phyloP scores from a whole-genome alignment of 495 filamentous ascomycete genomes.

The Podospora bellae-mahoneyi region DNA sequence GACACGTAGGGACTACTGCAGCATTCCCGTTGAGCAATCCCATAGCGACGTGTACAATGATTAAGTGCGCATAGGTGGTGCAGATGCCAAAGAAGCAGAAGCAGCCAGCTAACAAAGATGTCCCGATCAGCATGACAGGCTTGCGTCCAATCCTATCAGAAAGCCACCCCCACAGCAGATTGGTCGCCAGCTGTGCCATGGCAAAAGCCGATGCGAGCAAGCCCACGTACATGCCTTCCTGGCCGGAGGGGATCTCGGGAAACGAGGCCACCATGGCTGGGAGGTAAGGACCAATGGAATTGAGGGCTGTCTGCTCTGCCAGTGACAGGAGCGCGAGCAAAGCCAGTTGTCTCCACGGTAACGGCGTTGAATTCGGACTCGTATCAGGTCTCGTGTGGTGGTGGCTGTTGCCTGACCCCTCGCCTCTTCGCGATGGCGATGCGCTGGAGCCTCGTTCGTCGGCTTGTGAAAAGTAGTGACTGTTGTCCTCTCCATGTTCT shows the following conservation, averaged over 20 bases:
- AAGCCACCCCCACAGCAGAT: slow-evolving; percentile 91
- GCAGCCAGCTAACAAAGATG: slow-evolving; percentile 70
- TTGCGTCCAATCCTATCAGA: slow-evolving; percentile 90
- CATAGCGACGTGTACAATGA: slow-evolving; percentile 83
- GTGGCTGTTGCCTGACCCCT: slow-evolving; percentile 20
- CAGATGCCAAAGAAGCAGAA: slow-evolving; percentile 90
- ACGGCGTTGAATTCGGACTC: slow-evolving; percentile 52
- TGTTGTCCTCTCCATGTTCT: slow-evolving; percentile 11
- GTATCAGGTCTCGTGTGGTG: slow-evolving; percentile 30
- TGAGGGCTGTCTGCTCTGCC: slow-evolving; percentile 92
- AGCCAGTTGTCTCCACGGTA: slow-evolving; percentile 78
- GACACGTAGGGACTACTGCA: slow-evolving; percentile 79
- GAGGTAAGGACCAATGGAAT: slow-evolving; percentile 94
- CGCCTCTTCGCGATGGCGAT: background rate
- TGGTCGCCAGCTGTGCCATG: slow-evolving; percentile 84
- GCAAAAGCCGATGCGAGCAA: slow-evolving; percentile 87
- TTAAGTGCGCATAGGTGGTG: slow-evolving; percentile 72
- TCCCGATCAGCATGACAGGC: slow-evolving; percentile 85
- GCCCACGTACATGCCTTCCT: slow-evolving; percentile 87
- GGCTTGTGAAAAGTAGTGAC: background rate
- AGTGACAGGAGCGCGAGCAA: slow-evolving; percentile 86
- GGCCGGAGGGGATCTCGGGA: slow-evolving; percentile 64
- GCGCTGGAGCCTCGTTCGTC: background rate
- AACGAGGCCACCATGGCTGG: slow-evolving; percentile 88
- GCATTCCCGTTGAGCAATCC: slow-evolving; percentile 89